These are phyloP conservation scores for Mucor indicus DNA, from an alignment of 371 early-diverging fungal genomes.

Conservation along the genomic window DNA sequence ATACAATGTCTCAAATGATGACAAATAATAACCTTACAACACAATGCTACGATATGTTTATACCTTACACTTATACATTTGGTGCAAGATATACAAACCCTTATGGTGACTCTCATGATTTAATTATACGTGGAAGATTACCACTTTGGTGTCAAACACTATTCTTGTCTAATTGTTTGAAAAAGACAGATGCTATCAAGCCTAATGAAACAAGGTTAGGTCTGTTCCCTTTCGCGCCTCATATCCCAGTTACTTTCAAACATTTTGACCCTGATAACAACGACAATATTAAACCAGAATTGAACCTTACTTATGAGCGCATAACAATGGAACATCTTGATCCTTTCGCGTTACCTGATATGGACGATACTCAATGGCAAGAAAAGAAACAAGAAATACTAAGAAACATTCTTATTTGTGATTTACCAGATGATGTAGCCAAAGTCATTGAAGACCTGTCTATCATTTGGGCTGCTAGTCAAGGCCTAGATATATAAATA, in stretches of 20 bases:
- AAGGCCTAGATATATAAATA: too few species aligned
- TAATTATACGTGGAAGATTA: slow-evolving; percentile 38
- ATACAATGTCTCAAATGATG: not conserved
- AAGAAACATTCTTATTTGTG: slow-evolving; percentile 31
- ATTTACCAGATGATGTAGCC: slow-evolving; percentile 33
- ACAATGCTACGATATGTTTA: slow-evolving; percentile 21
- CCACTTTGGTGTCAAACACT: slow-evolving; percentile 45
- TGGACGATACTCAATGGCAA: slow-evolving; percentile 7
- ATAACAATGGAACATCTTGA: slow-evolving; percentile 38
- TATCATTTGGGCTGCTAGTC: slow-evolving; percentile 29
- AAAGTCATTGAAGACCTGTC: slow-evolving; percentile 24
- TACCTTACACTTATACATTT: slow-evolving; percentile 49
- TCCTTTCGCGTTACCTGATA: slow-evolving; percentile 15
- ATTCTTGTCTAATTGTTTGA: slow-evolving; percentile 14
- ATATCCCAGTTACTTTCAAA: slow-evolving; percentile 31
- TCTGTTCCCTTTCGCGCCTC: slow-evolving; percentile 42
- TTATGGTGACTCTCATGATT: slow-evolving; percentile 26
- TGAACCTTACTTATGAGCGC: slow-evolving; percentile 32
- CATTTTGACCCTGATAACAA: slow-evolving; percentile 8
- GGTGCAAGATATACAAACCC: slow-evolving; percentile 45
- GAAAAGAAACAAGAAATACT: slow-evolving; percentile 17
- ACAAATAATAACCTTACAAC: not conserved
- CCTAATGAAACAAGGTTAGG: slow-evolving; percentile 13
- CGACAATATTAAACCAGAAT: slow-evolving; percentile 17
- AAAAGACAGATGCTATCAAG: too few species aligned